Percentiles rank a stretch among this genome's conserved stretches.
These are phyloP conservation scores for Coniochaeta hoffmannii DNA, from an alignment of 2,329 filamentous ascomycete species.

Conservation along the genomic window DNA sequence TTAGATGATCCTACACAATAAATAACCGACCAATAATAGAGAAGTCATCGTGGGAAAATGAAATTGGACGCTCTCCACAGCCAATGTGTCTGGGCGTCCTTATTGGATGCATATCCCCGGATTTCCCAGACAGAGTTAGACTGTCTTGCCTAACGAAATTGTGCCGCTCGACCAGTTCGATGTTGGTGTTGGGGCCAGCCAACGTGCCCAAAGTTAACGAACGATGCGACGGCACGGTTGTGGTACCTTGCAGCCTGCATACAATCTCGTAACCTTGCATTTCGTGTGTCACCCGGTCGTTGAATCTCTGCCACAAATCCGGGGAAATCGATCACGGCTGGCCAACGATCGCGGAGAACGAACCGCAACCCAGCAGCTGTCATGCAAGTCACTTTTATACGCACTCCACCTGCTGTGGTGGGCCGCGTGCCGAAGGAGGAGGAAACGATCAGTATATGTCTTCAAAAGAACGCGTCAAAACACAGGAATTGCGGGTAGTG, in stretches of 20 bases:
- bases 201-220: not conserved
- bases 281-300: not conserved
- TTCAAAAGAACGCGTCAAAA: not conserved
- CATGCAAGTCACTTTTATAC: not conserved
- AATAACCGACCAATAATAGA: not conserved
- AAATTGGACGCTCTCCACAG: not conserved
- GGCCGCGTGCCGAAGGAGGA: not conserved
- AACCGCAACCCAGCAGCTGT: not conserved
- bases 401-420: not conserved
- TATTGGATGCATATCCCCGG: not conserved
- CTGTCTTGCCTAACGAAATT: not conserved
- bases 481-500: not conserved
- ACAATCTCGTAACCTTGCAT: not conserved
- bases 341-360: not conserved
- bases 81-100: not conserved
- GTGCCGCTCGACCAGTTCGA: not conserved
- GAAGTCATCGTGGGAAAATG: not conserved
- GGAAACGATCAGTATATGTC: not conserved
- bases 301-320: not conserved
- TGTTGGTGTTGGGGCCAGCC: not conserved
- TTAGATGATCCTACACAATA: not conserved
- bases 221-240: not conserved
- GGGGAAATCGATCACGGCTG: not conserved
- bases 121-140: not conserved
- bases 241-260: not conserved